Base-by-base conservation (phyloP, 2,329 filamentous ascomycete species). In the Remersonia thermophila region DNA sequence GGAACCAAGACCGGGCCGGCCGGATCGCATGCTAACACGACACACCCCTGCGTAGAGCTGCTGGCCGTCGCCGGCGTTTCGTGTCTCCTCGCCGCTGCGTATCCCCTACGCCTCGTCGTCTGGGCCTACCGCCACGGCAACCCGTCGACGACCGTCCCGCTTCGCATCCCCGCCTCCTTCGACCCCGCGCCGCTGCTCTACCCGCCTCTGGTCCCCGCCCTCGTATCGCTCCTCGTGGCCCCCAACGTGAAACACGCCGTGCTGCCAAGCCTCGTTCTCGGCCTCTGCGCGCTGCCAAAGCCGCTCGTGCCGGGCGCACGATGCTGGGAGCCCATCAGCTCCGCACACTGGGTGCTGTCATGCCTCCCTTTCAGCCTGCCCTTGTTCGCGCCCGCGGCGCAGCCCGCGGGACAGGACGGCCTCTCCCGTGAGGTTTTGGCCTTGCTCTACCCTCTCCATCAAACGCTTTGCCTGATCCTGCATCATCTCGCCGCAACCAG, bases 111-210 rank as follows among this genome's bases (percentile, higher is more conserved):
- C 38, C 57, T 80, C n/a, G 50, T 66, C 5, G 45, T 59, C 13
- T 71, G 71, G 65, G 58, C 62, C 2, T 63, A 66, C 38, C 53
- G 53, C 14, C 56, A 59, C 16, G 54, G 57, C 13, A 54, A 45
- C 4, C 56, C 65, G 3, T 56, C 56, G n/a, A 56, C 44, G 18
- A 48, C 44, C 39, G 46, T 65, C 20, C 60, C 64, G 1, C 49
- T 78, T 26, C 53, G 54, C 20, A 63, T 94, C 27, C 85, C 86
- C 1, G 62, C 75, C 3, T 69, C 73, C n/a, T 93, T 95, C 57
- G 89, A 96, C 52, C 87, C 86, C 3, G 89, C 89, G 6, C 84
- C 87, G 9, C 67, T 94, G n/a, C 59, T 95, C 39, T 96, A 95
- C 54, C 89, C 89, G 13, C 71, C 80, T 5, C 59, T 78, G 2